These are phyloP conservation scores for Penicillium atrosanguineum DNA, from an alignment of 495 filamentous ascomycete genomes.

Conservation along the genomic window DNA sequence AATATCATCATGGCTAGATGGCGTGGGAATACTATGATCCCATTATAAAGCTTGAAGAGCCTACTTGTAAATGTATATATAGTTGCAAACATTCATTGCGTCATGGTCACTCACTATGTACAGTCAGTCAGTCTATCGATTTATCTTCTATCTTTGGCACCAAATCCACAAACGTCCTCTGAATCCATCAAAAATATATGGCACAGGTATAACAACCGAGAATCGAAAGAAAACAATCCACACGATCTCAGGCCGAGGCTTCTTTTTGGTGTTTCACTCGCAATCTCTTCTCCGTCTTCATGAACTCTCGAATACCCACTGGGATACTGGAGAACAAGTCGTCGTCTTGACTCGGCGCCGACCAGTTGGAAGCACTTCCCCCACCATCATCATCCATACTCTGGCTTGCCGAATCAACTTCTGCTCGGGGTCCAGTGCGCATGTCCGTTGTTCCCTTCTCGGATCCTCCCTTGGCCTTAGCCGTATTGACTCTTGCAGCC, in stretches of 20 bases:
- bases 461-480: conserved; percentile 35
- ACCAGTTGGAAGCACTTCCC: conserved; percentile 68
- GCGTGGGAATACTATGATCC: no score
- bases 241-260: conserved; percentile 14
- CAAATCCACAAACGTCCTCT: neutral
- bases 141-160: conserved; percentile 8
- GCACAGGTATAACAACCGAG: conserved; percentile 12
- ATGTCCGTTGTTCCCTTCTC: conserved; percentile 33
- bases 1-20: no score
- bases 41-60: neutral
- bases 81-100: neutral
- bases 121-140: conserved; percentile 28
- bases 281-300: conserved; percentile 92
- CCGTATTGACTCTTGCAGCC: conserved; percentile 59
- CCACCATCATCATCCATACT: conserved; percentile 84
- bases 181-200: conserved; percentile 1
- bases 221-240: neutral
- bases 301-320: conserved; percentile 93
- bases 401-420: conserved; percentile 38
- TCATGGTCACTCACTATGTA: conserved; percentile 18
- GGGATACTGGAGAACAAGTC: conserved; percentile 80
- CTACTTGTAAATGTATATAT: neutral
- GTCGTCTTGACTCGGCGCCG: conserved; percentile 26
- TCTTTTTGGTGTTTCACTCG: conserved; percentile 64
- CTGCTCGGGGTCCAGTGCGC: conserved; percentile 34